Conservation (phyloP, 2,329 filamentous ascomycete genomes). For the Hortaea sp. region DNA sequence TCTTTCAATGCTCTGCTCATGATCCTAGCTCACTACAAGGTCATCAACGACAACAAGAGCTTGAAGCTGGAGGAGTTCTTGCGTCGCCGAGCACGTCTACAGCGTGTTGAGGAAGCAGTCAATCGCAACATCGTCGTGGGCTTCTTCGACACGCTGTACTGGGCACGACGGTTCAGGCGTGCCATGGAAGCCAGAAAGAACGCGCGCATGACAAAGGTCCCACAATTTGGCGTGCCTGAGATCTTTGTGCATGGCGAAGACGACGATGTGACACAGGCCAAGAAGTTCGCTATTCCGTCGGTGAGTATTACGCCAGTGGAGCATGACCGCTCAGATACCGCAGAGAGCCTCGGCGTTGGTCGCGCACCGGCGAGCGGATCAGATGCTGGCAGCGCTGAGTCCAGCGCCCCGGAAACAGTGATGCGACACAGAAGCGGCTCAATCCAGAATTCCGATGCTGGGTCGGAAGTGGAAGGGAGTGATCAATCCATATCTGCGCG, state of each 20-base stretch:
- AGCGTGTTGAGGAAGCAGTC: conserved; percentile 90
- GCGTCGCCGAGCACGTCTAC: conserved; percentile 75
- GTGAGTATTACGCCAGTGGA: conserved; percentile 23
- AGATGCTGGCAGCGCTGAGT: conserved; percentile 7
- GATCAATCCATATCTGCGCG: conserved; percentile 7
- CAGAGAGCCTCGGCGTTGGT: conserved; percentile 16
- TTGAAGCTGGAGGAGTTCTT: conserved; percentile 90
- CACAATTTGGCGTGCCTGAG: conserved; percentile 75
- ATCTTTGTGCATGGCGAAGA: conserved; percentile 80
- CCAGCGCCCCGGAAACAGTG: conserved; percentile 1
- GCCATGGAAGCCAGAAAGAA: conserved; percentile 61
- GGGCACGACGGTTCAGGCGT: conserved; percentile 71
- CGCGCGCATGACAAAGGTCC: conserved; percentile 66
- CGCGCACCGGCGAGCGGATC: conserved; percentile 8
- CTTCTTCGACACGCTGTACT: conserved; percentile 93
- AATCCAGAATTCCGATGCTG: conserved; percentile 17
- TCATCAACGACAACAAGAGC: conserved; percentile 96
- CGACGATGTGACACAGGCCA: conserved; percentile 24
- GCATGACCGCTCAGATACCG: conserved; percentile 23
- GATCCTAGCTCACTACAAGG: conserved; percentile 96
- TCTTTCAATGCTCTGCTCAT: conserved; percentile 87
- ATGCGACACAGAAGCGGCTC: conserved; percentile 19
- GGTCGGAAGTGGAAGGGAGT: not conserved
- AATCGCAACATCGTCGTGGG: conserved; percentile 80
- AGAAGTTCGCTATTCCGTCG: conserved; percentile 19